phyloP scores from a whole-genome alignment of 306 rosid genomes.

The Trichosanthes cucumerina region DNA sequence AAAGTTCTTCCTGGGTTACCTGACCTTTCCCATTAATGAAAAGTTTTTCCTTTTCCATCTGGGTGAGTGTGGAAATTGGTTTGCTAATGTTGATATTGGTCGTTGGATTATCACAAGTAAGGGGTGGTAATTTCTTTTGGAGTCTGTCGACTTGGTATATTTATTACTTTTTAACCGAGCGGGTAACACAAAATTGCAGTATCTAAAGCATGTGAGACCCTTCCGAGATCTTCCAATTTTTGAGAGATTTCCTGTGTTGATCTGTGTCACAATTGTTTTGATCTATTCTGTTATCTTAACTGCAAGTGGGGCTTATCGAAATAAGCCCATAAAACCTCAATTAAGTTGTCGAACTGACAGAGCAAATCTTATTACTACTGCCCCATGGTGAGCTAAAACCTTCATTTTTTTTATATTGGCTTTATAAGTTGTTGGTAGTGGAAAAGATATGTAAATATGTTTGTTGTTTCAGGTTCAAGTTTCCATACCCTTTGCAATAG shows the following conservation, averaged over 20 bases:
- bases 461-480: constrained; percentile 58
- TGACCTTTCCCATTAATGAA: not conserved
- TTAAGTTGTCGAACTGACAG: constrained; percentile 72
- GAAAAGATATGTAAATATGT: not conserved
- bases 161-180: not conserved
- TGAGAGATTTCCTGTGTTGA: constrained; percentile 87
- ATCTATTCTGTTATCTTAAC: constrained; percentile 81
- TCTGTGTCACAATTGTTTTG: constrained; percentile 74
- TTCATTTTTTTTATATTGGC: not conserved
- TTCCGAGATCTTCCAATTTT: constrained; percentile 71
- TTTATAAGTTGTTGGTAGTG: too few relatives aligned
- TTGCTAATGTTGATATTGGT: constrained; percentile 78
- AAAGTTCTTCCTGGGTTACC: not conserved
- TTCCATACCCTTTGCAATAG: constrained; percentile 96
- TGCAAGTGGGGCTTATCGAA: constrained; percentile 76
- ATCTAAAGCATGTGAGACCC: constrained; percentile 87
- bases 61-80: constrained; percentile 93
- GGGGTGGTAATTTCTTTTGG: constrained; percentile 13
- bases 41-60: constrained; percentile 38
- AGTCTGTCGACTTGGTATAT: not conserved
- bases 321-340: constrained; percentile 44
- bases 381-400: constrained; percentile 60
- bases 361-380: constrained; percentile 76
- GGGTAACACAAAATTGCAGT: constrained; percentile 42
- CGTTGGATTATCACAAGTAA: constrained; percentile 82